Conservation (phyloP, 169 alveolate species). For the Eimeria tenella region DNA sequence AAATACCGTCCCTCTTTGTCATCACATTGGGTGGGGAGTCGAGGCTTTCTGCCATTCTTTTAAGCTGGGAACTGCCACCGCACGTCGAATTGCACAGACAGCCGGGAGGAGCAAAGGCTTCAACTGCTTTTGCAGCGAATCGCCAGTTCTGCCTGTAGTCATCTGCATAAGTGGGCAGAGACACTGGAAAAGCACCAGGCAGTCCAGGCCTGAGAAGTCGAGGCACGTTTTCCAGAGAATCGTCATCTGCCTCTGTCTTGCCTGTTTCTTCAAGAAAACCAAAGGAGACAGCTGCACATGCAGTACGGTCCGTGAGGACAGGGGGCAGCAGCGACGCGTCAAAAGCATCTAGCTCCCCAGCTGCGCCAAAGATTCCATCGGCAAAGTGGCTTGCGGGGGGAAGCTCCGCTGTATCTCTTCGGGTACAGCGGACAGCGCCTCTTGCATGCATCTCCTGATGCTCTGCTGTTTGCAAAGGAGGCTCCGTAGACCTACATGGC, state of each 20-base stretch:
- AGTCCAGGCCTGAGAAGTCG: slow-evolving; percentile 21
- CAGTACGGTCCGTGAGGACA: slow-evolving; percentile 23
- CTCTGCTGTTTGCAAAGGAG: neutral
- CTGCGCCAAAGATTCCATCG: slow-evolving; percentile 57
- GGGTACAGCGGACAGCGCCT: no score
- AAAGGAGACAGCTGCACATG: slow-evolving; percentile 43
- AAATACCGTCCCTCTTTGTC: neutral
- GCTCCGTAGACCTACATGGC: neutral
- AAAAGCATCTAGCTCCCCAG: slow-evolving; percentile 62
- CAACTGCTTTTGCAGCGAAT: slow-evolving; percentile 32
- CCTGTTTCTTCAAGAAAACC: neutral
- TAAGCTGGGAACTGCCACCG: neutral
- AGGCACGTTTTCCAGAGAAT: neutral
- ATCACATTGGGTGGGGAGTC: neutral
- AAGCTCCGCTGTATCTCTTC: slow-evolving; percentile 13
- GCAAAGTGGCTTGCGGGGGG: slow-evolving; percentile 57
- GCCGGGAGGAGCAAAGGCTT: slow-evolving; percentile 65
- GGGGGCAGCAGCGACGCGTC: slow-evolving; percentile 68
- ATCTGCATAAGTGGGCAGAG: slow-evolving; percentile 56
- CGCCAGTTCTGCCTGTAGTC: slow-evolving; percentile 52
- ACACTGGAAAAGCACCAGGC: slow-evolving; percentile 45
- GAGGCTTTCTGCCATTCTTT: neutral
- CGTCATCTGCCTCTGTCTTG: neutral
- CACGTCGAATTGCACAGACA: slow-evolving; percentile 34
- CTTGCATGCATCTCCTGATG: neutral